A percentile compares a stretch with the other conserved stretches of the same genome.
phyloP scores from a whole-genome alignment of 139 green algal species.

The Helicosporidium sp. region DNA sequence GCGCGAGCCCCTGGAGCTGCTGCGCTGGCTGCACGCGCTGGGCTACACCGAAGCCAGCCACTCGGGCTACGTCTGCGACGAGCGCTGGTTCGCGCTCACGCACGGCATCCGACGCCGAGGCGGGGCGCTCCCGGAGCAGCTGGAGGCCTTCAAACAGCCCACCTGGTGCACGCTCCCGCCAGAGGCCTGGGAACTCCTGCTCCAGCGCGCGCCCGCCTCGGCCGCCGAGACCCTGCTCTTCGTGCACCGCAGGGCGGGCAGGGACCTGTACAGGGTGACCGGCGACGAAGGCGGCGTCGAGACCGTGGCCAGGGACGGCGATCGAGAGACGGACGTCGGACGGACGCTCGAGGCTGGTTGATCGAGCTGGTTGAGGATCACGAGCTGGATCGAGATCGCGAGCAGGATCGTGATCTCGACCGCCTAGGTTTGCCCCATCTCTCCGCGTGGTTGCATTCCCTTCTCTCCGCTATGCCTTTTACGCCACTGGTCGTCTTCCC shows the following conservation, averaged over 20 bases:
- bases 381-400: too few species aligned
- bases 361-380: too few species aligned
- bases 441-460: too few species aligned
- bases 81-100: constrained; percentile 50
- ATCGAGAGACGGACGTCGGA: too few species aligned
- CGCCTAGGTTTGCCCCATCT: too few species aligned
- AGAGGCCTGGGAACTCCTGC: constrained; percentile 31
- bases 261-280: too few species aligned
- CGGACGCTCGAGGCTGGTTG: too few species aligned
- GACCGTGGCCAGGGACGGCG: too few species aligned
- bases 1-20: constrained; percentile 16
- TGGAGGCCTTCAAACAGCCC: constrained; percentile 28
- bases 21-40: constrained; percentile 33
- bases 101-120: constrained; percentile 16
- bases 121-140: constrained; percentile 5
- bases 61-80: constrained; percentile 48
- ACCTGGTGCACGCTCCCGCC: constrained; percentile 56
- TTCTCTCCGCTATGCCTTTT: too few species aligned
- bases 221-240: constrained; percentile 43
- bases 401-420: too few species aligned
- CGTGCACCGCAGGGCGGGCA: constrained; percentile 6
- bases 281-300: too few species aligned
- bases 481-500: too few species aligned
- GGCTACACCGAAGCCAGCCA: constrained; percentile 57
- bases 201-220: constrained; percentile 7